Evolutionary conservation across 2,329 filamentous ascomycete species (phyloP), one percentile per base, ranked within the genome.

Genomic region (Didymella lethalis): DNA sequence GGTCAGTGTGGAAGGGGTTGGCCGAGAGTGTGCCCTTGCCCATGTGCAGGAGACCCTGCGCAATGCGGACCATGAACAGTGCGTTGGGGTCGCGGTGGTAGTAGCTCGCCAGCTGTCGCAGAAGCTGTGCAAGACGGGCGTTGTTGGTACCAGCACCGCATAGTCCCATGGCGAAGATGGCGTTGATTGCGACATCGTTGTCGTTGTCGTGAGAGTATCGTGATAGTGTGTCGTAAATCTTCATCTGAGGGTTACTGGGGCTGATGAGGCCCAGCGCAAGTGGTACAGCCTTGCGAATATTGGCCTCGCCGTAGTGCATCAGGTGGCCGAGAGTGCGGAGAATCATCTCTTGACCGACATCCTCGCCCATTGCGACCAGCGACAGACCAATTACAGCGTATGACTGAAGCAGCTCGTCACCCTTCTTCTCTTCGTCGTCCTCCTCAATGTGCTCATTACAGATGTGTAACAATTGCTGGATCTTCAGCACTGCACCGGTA

Each of bases 191-290:
- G 46, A 99, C 95, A 72, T 99, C 95, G 63, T 94, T 96, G 80
- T 99, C 95, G 68, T 95, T 99, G 82, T 99, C 95, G 85, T 99
- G 95, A 64, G 91, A 96, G 85, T 99, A 99, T 74, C 95, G 86
- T 50, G 95, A 99, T 11, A 99, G 84, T 0, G 95, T 99, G 78
- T 99, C 95, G 82, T 99, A 99, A 47, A 99, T 91, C 84, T 98
- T 99, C 94, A 99, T 99, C 78, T 99, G 96, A 11, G 95, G 95
- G 81, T 99, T 99, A 81, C 93, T 97, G 12, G 96, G 92, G 80
- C 92, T 97, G 74, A 99, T 90, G 54, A 99, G 85, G 72, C 93
- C 96, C 92, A 99, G 96, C 26, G 95, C 95, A 54, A 99, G 84
- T 34, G 95, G 95, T 29, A 99, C 95, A 20, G 93, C 94, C 75